Evolutionary conservation across 2,329 filamentous ascomycete species (phyloP).

Genomic region (Ciborinia camelliae): DNA sequence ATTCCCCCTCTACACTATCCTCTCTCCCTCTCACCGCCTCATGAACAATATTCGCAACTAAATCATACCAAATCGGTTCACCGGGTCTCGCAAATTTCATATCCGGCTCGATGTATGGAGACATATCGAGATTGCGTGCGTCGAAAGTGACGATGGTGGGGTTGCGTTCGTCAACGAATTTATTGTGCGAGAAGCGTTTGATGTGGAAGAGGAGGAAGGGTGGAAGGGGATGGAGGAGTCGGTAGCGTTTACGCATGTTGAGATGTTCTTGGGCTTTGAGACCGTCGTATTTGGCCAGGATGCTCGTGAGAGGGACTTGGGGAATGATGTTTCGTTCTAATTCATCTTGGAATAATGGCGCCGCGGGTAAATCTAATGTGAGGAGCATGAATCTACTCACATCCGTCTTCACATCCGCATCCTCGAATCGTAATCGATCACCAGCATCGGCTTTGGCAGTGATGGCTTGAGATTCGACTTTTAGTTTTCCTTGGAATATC

Average conservation of each 20-base stretch:
- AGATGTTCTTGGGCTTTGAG: conserved; percentile 82
- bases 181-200: conserved; percentile 95
- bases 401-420: conserved; percentile 75
- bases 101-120: conserved; percentile 87
- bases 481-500: conserved; percentile 88
- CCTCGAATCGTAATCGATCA: conserved; percentile 88
- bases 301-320: conserved; percentile 75
- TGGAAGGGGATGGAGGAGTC: conserved; percentile 83
- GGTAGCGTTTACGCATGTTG: conserved; percentile 83
- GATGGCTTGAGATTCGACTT: conserved; percentile 90
- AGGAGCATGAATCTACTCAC: conserved; percentile 82
- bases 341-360: conserved; percentile 94
- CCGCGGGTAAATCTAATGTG: conserved; percentile 86
- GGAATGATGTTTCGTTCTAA: conserved; percentile 95
- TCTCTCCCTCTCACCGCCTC: conserved; percentile 75
- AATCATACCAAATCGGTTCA: conserved; percentile 90
- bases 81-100: conserved; percentile 64
- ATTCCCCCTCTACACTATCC: conserved; percentile 82
- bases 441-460: conserved; percentile 84
- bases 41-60: conserved; percentile 91
- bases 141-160: conserved; percentile 98
- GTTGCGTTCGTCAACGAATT: conserved; percentile 93
- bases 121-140: conserved; percentile 77
- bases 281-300: conserved; percentile 92
- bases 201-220: conserved; percentile 92